Base-by-base conservation (phyloP, 2,329 filamentous ascomycete species). In the Pseudodiploospora longispora region DNA sequence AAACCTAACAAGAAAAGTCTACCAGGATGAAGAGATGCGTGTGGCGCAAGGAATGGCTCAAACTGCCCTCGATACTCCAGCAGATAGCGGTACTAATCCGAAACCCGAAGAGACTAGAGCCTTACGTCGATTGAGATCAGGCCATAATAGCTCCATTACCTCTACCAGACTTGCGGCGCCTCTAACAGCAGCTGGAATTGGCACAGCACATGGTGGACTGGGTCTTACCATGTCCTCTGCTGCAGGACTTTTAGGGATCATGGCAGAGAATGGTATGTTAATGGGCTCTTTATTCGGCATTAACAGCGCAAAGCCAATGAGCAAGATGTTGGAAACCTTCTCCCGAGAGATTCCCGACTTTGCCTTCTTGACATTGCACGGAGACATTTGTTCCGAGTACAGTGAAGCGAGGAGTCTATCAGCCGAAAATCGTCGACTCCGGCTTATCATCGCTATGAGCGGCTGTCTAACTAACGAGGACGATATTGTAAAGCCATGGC, bases 261-360 rank as follows among this genome's bases (percentile, higher is more conserved):
- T 96, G 57, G 85, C 88, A 2, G 83, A 90, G 33, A 93, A 85
- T 49, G 79, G 83, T 5, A 76, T 93, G 10, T 71, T 89, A 36
- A 83, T 95, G 30, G 91, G 90, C 10, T 80, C 85, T 33, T 69
- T 97, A 34, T 96, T 97, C 57, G 93, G 93, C 6, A 87, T 93
- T n/a, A 95, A 94, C 59, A 86, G 86, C 36, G 82, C 83, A 1
- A 79, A 83, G 32, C 90, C 95, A 74, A 86, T 85, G 0, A 80
- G 82, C 42, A 83, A 89, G 60, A 87, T 90, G 73, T 85, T 96
- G 74, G 87, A 95, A 51, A 74, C 83, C n/a, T 95, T 94, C 60
- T 78, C 85, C 8, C 82, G 81, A 53, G 88, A 95, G 51, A 83
- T 97, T 10, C 81, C 87, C 55, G 90, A 97, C 58, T 95, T 96